Conservation (phyloP, 768 basidiomycete species). For the Dictyophora rubrovolvata region DNA sequence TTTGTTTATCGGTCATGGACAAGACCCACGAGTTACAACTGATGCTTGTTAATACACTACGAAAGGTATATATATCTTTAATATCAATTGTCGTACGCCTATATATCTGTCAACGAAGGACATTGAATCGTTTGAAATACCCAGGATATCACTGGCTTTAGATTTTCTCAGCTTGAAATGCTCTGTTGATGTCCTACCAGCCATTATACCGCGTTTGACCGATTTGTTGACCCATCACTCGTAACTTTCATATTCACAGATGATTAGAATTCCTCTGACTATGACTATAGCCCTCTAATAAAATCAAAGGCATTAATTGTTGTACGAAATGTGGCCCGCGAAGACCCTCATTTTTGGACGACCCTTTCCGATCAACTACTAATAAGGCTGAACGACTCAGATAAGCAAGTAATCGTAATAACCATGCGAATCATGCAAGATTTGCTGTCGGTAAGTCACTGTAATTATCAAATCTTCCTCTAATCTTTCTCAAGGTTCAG, state of each 20-base stretch:
- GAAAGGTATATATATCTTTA: constrained; percentile 46
- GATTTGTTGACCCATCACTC: constrained; percentile 62
- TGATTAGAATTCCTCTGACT: not conserved
- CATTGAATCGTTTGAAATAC: constrained; percentile 44
- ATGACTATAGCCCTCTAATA: constrained; percentile 38
- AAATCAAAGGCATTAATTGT: constrained; percentile 55
- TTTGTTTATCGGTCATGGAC: constrained; percentile 67
- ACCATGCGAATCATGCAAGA: constrained; percentile 19
- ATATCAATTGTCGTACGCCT: not conserved
- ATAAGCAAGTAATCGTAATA: constrained; percentile 34
- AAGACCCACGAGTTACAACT: constrained; percentile 57
- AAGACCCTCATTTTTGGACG: constrained; percentile 36
- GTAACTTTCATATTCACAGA: constrained; percentile 43
- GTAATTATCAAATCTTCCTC: not conserved
- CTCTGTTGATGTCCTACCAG: constrained; percentile 63
- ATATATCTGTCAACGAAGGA: constrained; percentile 38
- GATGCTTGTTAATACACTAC: constrained; percentile 79
- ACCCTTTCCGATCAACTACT: constrained; percentile 19
- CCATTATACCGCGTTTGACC: constrained; percentile 55
- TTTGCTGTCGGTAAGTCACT: not conserved
- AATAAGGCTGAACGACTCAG: constrained; percentile 34
- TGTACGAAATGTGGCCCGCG: constrained; percentile 39
- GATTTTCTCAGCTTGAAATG: constrained; percentile 54
- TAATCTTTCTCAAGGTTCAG: not conserved
- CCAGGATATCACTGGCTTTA: constrained; percentile 61